Conservation (phyloP, 768 basidiomycete genomes). For the Termitomyces eurrhizus region DNA sequence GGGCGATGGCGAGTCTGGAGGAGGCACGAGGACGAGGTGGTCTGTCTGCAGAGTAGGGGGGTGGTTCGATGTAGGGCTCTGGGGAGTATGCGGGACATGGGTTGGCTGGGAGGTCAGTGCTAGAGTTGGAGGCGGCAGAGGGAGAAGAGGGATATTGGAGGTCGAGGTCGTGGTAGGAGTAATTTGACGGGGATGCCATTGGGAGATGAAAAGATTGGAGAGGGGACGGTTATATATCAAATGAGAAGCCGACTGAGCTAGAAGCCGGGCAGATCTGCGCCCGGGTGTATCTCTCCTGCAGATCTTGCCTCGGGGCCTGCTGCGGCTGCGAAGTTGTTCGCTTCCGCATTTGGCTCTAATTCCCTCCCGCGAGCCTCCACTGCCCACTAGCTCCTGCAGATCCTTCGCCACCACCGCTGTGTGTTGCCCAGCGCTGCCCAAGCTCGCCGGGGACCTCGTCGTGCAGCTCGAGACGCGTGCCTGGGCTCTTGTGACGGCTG, state of each 20-base stretch:
- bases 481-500: neutral
- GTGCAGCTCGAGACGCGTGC: neutral
- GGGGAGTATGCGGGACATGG: constrained; percentile 7
- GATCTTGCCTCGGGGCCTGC: constrained; percentile 10
- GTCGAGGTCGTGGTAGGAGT: constrained; percentile 6
- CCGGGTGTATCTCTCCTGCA: constrained; percentile 7
- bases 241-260: neutral
- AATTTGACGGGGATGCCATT: constrained; percentile 9
- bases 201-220: neutral
- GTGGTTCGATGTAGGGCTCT: constrained; percentile 3
- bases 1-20: constrained; percentile 33
- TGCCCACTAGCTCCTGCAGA: neutral
- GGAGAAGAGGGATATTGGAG: constrained; percentile 12
- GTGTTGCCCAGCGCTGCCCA: neutral
- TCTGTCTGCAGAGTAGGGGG: constrained; percentile 5
- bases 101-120: constrained; percentile 1
- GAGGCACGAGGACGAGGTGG: constrained; percentile 6
- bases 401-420: neutral
- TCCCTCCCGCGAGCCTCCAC: neutral
- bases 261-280: constrained; percentile 2
- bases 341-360: neutral
- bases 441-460: neutral
- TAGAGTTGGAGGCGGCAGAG: constrained; percentile 8
- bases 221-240: constrained; percentile 4
- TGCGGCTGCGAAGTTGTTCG: constrained; percentile 8